Conservation (phyloP, 2,329 filamentous ascomycete species). For the Microdochium nivale region DNA sequence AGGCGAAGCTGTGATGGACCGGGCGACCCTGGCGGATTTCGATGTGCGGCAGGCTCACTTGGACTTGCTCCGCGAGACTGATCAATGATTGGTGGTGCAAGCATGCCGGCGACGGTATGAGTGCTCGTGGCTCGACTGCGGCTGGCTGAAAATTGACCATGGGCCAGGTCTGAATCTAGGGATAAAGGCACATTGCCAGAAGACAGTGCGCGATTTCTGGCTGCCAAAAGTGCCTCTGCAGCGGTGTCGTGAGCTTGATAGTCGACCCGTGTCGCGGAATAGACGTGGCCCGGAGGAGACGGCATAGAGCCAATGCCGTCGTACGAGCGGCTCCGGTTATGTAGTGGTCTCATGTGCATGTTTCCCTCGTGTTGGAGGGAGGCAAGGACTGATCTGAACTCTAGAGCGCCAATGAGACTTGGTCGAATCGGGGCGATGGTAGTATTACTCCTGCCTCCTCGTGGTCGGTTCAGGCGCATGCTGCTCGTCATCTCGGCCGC, state of each 20-base stretch:
- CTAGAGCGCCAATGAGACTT: slow-evolving; percentile 84
- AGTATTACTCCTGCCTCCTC: slow-evolving; percentile 57
- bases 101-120: neutral
- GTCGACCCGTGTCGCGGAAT: neutral
- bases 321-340: slow-evolving; percentile 61
- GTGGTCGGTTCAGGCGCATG: slow-evolving; percentile 77
- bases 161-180: neutral
- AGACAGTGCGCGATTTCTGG: neutral
- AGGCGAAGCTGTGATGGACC: slow-evolving; percentile 25
- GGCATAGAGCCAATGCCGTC: slow-evolving; percentile 27
- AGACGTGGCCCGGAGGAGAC: neutral
- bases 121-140: neutral
- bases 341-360: slow-evolving; percentile 60
- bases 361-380: slow-evolving; percentile 77
- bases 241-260: slow-evolving; percentile 10
- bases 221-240: slow-evolving; percentile 2
- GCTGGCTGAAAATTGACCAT: neutral
- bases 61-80: neutral
- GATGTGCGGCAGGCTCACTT: neutral
- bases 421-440: slow-evolving; percentile 80
- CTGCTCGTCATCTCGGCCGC: slow-evolving; percentile 82
- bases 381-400: slow-evolving; percentile 87
- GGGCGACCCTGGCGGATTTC: too few relatives aligned
- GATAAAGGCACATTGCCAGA: neutral
- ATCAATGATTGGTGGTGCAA: neutral